Evolutionary conservation across 805 yeast species (phyloP), one percentile per base, ranked within the genome.

Genomic region (Saturnispora saitoi): DNA sequence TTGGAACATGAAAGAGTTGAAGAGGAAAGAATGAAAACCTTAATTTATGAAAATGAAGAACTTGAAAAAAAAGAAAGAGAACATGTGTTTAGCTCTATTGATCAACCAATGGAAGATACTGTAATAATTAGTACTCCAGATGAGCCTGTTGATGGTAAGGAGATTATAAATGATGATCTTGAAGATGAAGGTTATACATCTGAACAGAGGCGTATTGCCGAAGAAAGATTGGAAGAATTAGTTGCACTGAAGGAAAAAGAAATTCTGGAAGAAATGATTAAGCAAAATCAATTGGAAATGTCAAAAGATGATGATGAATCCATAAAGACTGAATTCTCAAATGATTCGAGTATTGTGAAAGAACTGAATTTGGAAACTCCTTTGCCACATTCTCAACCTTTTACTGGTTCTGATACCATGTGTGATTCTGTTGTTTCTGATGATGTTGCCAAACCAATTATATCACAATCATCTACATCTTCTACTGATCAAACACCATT

Each of bases 1-100:
- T 60, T 72, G 19, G 69, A 63, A 42, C 56, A 67, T 48, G 77
- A 75, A 53, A 66, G 66, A 56, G 59, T 57, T 17, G 50, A 65
- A 20, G 56, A 50, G 22, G 42, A 47, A 38, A 28, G 50, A 5
- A 45, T 41, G 9, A 52, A 50, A 22, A 28, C 29, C 6, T 17
- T 45, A n/a, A 52, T 50, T 34, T 43, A 41, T 11, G 37, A 32
- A 47, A 71, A 71, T 22, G 63, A 61, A 38, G 64, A 68, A 48
- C 55, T 72, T 45, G 77, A 72, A 54, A 49, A 53, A 17, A 64
- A 66, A 50, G 66, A 69, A 32, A 54, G 63, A 43, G 57, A 56
- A 49, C 51, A 43, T 36, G 63, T 54, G 2, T 57, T 60, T 36
- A 54, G 55, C 43, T 50, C 53, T 9, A 15, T 34, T 12, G 43